Evolutionary conservation across 768 basidiomycete species (phyloP).

Genomic region (Lactarius trivialis): DNA sequence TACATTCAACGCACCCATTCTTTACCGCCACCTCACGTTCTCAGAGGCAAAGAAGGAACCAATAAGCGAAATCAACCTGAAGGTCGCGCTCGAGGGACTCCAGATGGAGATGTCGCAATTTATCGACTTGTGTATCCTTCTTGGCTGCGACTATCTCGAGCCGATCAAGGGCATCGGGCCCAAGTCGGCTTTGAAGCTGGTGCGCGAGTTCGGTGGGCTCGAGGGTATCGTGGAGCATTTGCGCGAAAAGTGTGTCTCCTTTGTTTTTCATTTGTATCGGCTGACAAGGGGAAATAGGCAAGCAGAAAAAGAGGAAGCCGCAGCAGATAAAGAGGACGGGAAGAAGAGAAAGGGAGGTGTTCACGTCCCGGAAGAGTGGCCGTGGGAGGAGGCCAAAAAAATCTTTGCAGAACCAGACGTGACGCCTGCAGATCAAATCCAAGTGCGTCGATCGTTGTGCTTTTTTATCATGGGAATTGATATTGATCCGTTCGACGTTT

Average conservation of each 20-base stretch:
- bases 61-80: slow-evolving; percentile 85
- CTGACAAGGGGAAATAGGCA: slow-evolving; percentile 31
- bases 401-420: slow-evolving; percentile 90
- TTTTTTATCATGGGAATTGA: not conserved
- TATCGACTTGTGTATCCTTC: slow-evolving; percentile 90
- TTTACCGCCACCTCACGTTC: slow-evolving; percentile 94
- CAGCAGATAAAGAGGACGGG: slow-evolving; percentile 37
- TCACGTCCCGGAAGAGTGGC: slow-evolving; percentile 89
- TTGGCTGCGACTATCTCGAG: slow-evolving; percentile 98
- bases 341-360: slow-evolving; percentile 75
- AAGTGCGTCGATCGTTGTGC: slow-evolving; percentile 43
- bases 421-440: slow-evolving; percentile 72
- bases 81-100: slow-evolving; percentile 79
- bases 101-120: slow-evolving; percentile 97
- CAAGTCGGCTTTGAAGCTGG: slow-evolving; percentile 88
- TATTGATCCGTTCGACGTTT: not conserved
- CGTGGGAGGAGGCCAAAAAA: slow-evolving; percentile 91
- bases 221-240: slow-evolving; percentile 70
- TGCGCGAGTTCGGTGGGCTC: slow-evolving; percentile 74
- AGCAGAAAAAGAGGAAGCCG: slow-evolving; percentile 37
- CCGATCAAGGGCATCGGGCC: slow-evolving; percentile 97
- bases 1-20: slow-evolving; percentile 86
- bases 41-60: slow-evolving; percentile 97
- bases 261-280: not conserved
- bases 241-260: slow-evolving; percentile 54